These are phyloP conservation scores for Jamesozyma spencerorum DNA, from an alignment of 805 yeast species.

Conservation along the genomic window DNA sequence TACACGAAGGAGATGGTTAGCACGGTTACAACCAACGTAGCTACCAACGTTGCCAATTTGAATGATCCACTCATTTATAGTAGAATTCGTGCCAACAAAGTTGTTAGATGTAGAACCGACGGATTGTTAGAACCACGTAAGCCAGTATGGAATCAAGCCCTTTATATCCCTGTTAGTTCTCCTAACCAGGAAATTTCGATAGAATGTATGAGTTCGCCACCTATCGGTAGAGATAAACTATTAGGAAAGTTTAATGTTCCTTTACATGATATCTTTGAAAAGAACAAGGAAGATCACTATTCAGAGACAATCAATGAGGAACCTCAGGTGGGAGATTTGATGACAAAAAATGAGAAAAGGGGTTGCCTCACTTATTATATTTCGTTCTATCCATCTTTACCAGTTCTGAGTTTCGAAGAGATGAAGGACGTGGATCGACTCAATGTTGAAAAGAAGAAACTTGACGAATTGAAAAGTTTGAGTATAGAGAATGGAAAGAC, in stretches of 20 bases:
- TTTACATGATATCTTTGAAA: slow-evolving; percentile 52
- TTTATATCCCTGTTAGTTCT: slow-evolving; percentile 69
- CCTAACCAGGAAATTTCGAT: slow-evolving; percentile 67
- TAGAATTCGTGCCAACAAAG: slow-evolving; percentile 63
- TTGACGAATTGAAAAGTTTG: slow-evolving; percentile 22
- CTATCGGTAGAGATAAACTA: slow-evolving; percentile 61
- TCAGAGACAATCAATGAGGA: slow-evolving; percentile 47
- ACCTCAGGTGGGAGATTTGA: slow-evolving; percentile 48
- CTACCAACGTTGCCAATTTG: too few species aligned
- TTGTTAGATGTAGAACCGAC: slow-evolving; percentile 63
- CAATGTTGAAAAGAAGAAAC: slow-evolving; percentile 28
- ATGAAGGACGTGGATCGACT: slow-evolving; percentile 42
- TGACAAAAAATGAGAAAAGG: slow-evolving; percentile 63
- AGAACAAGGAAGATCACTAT: slow-evolving; percentile 47
- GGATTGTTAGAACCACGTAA: slow-evolving; percentile 53
- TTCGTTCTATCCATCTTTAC: slow-evolving; percentile 71
- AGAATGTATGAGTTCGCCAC: slow-evolving; percentile 82
- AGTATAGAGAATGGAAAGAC: slow-evolving; percentile 24
- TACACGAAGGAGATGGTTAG: too few species aligned
- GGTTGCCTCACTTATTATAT: slow-evolving; percentile 64
- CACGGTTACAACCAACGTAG: too few species aligned
- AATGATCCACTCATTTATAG: slow-evolving; percentile 19
- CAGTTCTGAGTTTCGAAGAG: slow-evolving; percentile 64
- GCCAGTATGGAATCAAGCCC: slow-evolving; percentile 73
- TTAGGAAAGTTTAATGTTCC: slow-evolving; percentile 70